A percentile compares a stretch with the other conserved stretches of the same genome.
phyloP scores from a whole-genome alignment of 2,329 filamentous ascomycete species.

The Beauveria varroae region DNA sequence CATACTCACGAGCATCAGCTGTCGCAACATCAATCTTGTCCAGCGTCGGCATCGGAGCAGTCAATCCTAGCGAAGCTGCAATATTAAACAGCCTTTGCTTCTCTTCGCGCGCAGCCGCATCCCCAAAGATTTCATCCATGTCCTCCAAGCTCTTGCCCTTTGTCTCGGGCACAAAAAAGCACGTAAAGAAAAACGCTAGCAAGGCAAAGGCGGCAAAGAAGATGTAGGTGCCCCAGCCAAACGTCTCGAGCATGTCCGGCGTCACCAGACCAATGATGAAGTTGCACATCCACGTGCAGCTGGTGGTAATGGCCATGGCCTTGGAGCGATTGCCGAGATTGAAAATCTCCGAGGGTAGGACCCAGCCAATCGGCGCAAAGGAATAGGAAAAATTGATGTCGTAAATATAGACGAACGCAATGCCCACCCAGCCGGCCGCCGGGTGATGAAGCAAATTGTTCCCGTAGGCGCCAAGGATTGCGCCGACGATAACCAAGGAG shows the following conservation, averaged over 20 bases:
- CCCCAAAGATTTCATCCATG: constrained; percentile 43
- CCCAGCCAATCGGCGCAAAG: constrained; percentile 55
- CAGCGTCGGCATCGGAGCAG: constrained; percentile 14
- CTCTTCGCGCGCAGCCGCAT: constrained; percentile 29
- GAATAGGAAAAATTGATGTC: constrained; percentile 58
- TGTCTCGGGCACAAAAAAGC: constrained; percentile 51
- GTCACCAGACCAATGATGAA: constrained; percentile 29
- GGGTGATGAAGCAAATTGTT: constrained; percentile 26
- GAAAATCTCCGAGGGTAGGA: constrained; percentile 58
- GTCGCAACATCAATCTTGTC: constrained; percentile 14
- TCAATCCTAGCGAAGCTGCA: constrained; percentile 21
- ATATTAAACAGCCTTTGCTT: constrained; percentile 20
- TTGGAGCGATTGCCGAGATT: constrained; percentile 49
- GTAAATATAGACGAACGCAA: constrained; percentile 57
- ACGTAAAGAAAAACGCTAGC: constrained; percentile 42
- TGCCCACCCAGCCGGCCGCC: constrained; percentile 45
- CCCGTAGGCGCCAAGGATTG: constrained; percentile 40
- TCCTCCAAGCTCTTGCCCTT: constrained; percentile 47
- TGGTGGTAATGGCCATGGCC: constrained; percentile 51
- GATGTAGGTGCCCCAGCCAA: constrained; percentile 45
- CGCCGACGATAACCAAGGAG: constrained; percentile 47
- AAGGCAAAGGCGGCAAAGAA: constrained; percentile 52
- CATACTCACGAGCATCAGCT: background rate
- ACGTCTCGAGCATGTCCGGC: constrained; percentile 44
- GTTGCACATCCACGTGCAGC: constrained; percentile 34